Percentiles rank a stretch among this genome's conserved stretches.
phyloP scores from a whole-genome alignment of 495 filamentous ascomycete species.

The Penicillium arizonense region DNA sequence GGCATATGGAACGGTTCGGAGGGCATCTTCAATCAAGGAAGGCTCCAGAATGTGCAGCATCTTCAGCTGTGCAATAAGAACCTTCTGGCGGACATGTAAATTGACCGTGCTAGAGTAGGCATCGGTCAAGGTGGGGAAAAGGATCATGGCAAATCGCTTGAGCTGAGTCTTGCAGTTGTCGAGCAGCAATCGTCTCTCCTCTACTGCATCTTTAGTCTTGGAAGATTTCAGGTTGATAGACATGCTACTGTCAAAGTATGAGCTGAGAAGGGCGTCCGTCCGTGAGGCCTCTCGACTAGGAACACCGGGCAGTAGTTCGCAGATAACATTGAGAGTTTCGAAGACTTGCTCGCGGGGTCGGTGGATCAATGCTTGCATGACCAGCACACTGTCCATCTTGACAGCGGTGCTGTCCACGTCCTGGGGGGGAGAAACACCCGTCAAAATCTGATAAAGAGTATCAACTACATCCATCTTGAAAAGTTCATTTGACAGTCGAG shows the following conservation, averaged over 20 bases:
- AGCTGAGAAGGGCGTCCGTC: slow-evolving; percentile 52
- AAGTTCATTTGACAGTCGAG: slow-evolving; percentile 80
- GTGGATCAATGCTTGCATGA: slow-evolving; percentile 98
- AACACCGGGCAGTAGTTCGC: slow-evolving; percentile 78
- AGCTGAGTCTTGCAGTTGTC: slow-evolving; percentile 80
- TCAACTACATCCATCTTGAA: slow-evolving; percentile 98
- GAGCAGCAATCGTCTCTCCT: slow-evolving; percentile 75
- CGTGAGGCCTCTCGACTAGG: slow-evolving; percentile 37
- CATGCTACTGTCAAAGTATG: slow-evolving; percentile 39
- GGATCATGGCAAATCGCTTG: slow-evolving; percentile 86
- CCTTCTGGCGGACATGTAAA: slow-evolving; percentile 94
- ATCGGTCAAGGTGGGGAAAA: slow-evolving; percentile 96
- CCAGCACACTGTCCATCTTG: slow-evolving; percentile 94
- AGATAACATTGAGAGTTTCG: slow-evolving; percentile 96
- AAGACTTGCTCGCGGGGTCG: slow-evolving; percentile 94
- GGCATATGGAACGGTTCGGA: slow-evolving; percentile 93
- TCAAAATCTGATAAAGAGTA: slow-evolving; percentile 96
- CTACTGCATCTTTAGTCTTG: slow-evolving; percentile 61
- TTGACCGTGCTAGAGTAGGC: slow-evolving; percentile 99
- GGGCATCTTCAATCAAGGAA: slow-evolving; percentile 77
- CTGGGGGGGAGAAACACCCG: slow-evolving; percentile 87
- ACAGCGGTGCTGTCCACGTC: slow-evolving; percentile 76
- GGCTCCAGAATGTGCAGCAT: slow-evolving; percentile 96
- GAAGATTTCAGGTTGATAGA: slow-evolving; percentile 35
- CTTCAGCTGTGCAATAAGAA: slow-evolving; percentile 90